Conservation (phyloP, 441 rosid species). For the Erodium trifolium region DNA sequence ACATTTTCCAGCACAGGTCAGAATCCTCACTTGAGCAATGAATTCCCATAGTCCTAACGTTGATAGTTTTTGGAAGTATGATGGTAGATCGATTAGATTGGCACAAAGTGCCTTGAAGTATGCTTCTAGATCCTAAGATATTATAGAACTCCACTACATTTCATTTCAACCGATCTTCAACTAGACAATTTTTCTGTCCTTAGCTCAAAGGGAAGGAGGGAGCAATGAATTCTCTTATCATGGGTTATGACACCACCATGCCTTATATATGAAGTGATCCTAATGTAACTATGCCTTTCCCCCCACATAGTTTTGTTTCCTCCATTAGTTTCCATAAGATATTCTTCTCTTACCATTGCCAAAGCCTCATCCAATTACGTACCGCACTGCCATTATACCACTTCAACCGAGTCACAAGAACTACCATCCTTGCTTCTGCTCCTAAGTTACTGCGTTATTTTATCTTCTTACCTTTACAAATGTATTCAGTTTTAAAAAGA, state of each 20-base stretch:
- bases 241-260: background rate
- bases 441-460: background rate
- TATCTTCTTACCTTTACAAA: background rate
- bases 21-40: constrained; percentile 7
- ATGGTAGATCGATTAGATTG: background rate
- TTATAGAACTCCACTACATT: background rate
- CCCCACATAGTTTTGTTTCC: background rate
- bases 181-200: too few species aligned
- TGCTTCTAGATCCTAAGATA: background rate
- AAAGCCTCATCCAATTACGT: constrained; percentile 4
- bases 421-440: background rate
- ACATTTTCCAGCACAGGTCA: constrained; percentile 92
- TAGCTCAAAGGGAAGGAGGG: too few species aligned
- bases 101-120: background rate
- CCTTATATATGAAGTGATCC: background rate
- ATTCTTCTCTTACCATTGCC: background rate
- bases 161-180: background rate
- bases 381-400: background rate
- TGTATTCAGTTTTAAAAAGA: background rate
- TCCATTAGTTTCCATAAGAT: constrained; percentile 1
- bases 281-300: background rate
- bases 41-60: background rate
- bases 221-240: background rate
- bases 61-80: background rate
- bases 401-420: constrained; percentile 1